Evolutionary conservation across 2,329 filamentous ascomycete genomes (phyloP), one percentile per base, ranked within the genome.

Genomic region (Drechslerella dactyloides): DNA sequence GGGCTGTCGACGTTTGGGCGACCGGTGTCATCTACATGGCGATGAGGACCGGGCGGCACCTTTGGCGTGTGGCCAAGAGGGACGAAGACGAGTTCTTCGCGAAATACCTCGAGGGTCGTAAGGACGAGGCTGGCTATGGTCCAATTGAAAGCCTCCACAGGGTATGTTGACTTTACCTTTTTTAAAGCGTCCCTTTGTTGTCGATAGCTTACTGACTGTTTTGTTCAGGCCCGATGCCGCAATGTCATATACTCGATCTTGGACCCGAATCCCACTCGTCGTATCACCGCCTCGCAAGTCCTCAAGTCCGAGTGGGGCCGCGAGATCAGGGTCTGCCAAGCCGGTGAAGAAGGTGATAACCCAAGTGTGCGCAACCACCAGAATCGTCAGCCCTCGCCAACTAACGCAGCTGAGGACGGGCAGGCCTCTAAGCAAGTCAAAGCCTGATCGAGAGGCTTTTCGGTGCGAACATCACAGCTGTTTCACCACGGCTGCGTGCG

Each of bases 1-100:
- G 94, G 66, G 93, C 94, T n/a, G 93, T 99, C 54, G 94, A 99
- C 78, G 89, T 97, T 13, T 99, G 94, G 94, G 94, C 94, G 23
- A 96, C 92, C 72, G 94, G 94, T 78, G 94, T 99, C 57, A 99
- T 99, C 70, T 99, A 99, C 82, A 99, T 99, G 94, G 94, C 94
- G 13, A 99, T 99, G 94, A 86, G 94, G 68, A 97, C 93, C 1
- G 94, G 94, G 4, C 86, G 94, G 59, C 94, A 99, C 80, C 84
- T 99, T 7, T 99, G 94, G 94, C 89, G 93, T 61, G 87, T 97
- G n/a, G 94, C 94, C 5, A 93, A 93, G 80, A 96, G 92, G 81
- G 93, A 96, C 62, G 93, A 97, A 75, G 94, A 99, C 77, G 94
- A 97, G 78, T 99, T 97, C 77, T 99, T 96, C 79, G 90, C 90